Evolutionary conservation across 2,329 filamentous ascomycete species (phyloP).

Genomic region (Didymellaceae sp.): DNA sequence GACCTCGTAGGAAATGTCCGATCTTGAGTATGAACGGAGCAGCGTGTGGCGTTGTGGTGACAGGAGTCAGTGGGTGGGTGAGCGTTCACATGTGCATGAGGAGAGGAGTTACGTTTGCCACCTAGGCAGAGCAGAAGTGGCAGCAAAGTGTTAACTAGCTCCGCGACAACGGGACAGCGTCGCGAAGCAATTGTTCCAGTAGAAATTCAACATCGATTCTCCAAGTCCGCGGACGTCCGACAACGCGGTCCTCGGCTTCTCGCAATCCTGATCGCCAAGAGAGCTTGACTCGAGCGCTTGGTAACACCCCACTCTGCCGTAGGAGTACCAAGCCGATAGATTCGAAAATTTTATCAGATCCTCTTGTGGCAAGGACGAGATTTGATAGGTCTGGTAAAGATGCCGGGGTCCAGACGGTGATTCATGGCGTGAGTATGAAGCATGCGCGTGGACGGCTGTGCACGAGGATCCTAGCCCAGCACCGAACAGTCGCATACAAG

Average conservation of each 20-base stretch:
- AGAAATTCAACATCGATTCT: slow-evolving; percentile 9
- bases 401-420: too few relatives aligned
- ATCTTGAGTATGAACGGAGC: not conserved
- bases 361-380: not conserved
- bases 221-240: not conserved
- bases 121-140: slow-evolving; percentile 1
- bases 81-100: too few relatives aligned
- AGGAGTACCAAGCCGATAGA: not conserved
- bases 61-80: slow-evolving; percentile 4
- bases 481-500: too few relatives aligned
- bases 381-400: not conserved
- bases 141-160: not conserved
- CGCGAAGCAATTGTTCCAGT: slow-evolving; percentile 4
- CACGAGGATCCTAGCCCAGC: too few relatives aligned
- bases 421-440: too few relatives aligned
- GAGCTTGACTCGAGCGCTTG: not conserved
- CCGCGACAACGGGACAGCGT: too few relatives aligned
- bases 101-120: too few relatives aligned
- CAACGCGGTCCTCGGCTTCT: not conserved
- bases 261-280: not conserved
- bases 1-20: slow-evolving; percentile 40
- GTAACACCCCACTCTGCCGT: not conserved
- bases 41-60: not conserved
- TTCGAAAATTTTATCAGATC: not conserved
- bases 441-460: too few relatives aligned